Conservation (phyloP, 768 basidiomycete species). For the Crucibulum laeve region DNA sequence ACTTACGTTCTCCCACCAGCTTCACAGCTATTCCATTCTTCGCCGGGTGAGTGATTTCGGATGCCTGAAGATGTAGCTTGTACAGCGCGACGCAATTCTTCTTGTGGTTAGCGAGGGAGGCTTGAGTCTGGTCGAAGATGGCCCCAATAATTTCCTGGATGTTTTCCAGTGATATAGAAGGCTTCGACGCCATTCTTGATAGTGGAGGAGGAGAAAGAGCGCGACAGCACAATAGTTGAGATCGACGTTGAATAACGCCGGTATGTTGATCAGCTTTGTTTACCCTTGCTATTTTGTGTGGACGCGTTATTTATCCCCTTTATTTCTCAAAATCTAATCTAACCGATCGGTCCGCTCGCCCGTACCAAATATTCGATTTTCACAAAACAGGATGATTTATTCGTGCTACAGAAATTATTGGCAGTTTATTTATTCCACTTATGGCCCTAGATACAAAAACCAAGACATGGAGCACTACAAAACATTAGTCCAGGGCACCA, state of each 20-base stretch:
- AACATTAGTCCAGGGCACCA: slow-evolving; percentile 37
- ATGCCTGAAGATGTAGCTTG: slow-evolving; percentile 74
- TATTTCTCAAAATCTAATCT: no score
- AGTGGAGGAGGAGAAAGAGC: background rate
- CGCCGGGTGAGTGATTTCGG: slow-evolving; percentile 44
- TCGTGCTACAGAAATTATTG: no score
- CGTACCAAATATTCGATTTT: no score
- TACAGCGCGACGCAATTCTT: slow-evolving; percentile 88
- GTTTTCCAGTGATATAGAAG: slow-evolving; percentile 11
- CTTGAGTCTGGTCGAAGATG: slow-evolving; percentile 78
- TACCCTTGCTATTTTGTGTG: slow-evolving; percentile 9
- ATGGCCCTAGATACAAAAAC: no score
- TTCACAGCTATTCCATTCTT: slow-evolving; percentile 43
- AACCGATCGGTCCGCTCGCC: no score
- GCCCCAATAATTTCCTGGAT: slow-evolving; percentile 27
- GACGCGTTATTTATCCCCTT: slow-evolving; percentile 19
- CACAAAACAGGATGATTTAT: no score
- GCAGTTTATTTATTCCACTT: no score
- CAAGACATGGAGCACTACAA: background rate
- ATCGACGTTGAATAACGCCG: background rate
- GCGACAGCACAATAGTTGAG: background rate
- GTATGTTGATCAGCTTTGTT: background rate
- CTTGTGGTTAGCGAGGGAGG: slow-evolving; percentile 80
- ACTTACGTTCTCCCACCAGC: slow-evolving; percentile 73
- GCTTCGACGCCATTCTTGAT: slow-evolving; percentile 16